Conservation (phyloP, 768 basidiomycete genomes). For the Asterophora parasitica region DNA sequence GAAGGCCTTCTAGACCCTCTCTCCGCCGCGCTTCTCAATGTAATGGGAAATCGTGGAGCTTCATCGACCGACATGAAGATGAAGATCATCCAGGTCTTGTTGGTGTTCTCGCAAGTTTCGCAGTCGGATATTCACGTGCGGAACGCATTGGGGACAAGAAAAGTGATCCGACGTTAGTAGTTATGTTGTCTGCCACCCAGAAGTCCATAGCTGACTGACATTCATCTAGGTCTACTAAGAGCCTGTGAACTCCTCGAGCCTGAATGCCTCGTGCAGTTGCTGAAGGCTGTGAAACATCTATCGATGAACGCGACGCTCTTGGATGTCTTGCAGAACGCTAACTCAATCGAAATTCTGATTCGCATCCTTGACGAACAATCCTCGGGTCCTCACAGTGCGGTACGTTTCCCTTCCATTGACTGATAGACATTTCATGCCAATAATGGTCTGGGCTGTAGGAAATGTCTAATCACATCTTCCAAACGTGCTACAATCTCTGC, state of each 20-base stretch:
- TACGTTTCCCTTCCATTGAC: conserved; percentile 31
- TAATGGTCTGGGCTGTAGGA: conserved; percentile 49
- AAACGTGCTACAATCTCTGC: conserved; percentile 95
- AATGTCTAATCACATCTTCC: conserved; percentile 96
- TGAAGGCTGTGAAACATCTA: conserved; percentile 94
- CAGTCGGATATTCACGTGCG: conserved; percentile 93
- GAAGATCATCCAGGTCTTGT: conserved; percentile 84
- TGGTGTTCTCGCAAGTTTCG: conserved; percentile 94
- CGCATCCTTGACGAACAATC: conserved; percentile 78
- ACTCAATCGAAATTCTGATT: conserved; percentile 89
- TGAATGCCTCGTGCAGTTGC: conserved; percentile 82
- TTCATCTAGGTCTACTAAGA: conserved; percentile 65
- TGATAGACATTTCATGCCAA: neutral
- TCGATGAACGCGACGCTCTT: conserved; percentile 90
- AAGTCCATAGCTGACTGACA: neutral
- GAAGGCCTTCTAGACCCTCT: conserved; percentile 94
- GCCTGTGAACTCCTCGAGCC: conserved; percentile 85
- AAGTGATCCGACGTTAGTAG: conserved; percentile 79
- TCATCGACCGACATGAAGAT: conserved; percentile 70
- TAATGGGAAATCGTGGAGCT: conserved; percentile 70
- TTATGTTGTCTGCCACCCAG: neutral
- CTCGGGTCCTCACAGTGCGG: conserved; percentile 74
- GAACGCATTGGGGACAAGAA: conserved; percentile 86
- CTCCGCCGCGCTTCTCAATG: conserved; percentile 82
- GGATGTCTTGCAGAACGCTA: conserved; percentile 94